Percentiles rank a stretch among this genome's conserved stretches.
Conservation (phyloP, 192 early-diverging fungal genomes). For the Coemansia sp. region DNA sequence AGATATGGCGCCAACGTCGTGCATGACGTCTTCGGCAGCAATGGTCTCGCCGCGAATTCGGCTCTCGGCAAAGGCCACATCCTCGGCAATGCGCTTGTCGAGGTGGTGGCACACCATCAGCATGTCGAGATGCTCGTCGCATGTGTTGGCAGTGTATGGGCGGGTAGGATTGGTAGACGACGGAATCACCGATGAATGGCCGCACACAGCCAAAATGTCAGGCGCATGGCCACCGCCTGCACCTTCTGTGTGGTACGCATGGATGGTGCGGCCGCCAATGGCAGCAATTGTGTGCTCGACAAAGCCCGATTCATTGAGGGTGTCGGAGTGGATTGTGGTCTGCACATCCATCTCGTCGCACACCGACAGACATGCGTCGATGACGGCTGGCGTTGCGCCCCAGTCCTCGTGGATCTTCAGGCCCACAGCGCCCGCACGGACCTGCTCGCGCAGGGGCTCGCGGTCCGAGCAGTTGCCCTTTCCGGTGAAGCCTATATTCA, state of each 20-base stretch:
- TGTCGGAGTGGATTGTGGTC: conserved; percentile 94
- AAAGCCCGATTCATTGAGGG: conserved; percentile 96
- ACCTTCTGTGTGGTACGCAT: conserved; percentile 96
- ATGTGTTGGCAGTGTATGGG: conserved; percentile 92
- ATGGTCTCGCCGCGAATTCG: conserved; percentile 97
- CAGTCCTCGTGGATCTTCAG: conserved; percentile 96
- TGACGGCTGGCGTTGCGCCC: conserved; percentile 93
- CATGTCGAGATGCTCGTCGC: conserved; percentile 99
- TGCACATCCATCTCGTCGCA: conserved; percentile 88
- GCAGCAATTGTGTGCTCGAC: conserved; percentile 88
- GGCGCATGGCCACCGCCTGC: conserved; percentile 96
- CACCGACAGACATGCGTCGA: conserved; percentile 82
- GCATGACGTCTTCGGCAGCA: conserved; percentile 93
- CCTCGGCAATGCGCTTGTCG: conserved; percentile 89
- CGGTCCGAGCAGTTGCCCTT: conserved; percentile 82
- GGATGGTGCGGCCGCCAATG: conserved; percentile 88
- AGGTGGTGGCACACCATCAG: conserved; percentile 98
- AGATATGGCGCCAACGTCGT: conserved; percentile 91
- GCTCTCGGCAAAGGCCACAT: conserved; percentile 95
- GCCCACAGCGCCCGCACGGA: conserved; percentile 83
- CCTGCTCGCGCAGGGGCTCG: conserved; percentile 76
- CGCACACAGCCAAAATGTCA: conserved; percentile 74
- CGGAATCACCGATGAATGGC: conserved; percentile 85
- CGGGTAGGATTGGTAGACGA: conserved; percentile 95
- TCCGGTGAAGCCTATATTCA: conserved; percentile 95